Conservation (phyloP, 2,329 filamentous ascomycete genomes). For the Sporothrix humicola region DNA sequence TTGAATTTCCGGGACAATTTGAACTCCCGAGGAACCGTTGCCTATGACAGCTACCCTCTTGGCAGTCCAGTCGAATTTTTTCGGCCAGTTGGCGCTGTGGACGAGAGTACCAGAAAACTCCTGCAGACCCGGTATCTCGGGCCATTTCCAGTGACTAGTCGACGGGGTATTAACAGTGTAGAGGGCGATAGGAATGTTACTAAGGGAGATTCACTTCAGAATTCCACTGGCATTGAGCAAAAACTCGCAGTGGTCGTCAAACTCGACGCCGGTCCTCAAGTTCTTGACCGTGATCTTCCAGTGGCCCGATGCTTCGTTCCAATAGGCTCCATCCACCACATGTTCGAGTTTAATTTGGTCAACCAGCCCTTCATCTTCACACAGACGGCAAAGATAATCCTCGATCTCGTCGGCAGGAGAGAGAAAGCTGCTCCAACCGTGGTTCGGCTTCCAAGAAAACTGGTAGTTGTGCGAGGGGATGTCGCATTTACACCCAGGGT, state of each 20-base stretch:
- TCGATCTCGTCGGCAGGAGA: constrained; percentile 9
- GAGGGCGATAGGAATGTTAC: neutral
- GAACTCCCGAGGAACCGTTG: neutral
- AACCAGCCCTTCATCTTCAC: constrained; percentile 6
- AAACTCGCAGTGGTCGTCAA: constrained; percentile 10
- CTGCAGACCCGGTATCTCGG: constrained; percentile 6
- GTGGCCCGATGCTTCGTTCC: constrained; percentile 8
- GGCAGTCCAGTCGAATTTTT: neutral
- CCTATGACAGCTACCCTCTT: constrained; percentile 4
- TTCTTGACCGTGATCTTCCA: constrained; percentile 7
- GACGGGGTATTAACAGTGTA: constrained; percentile 3
- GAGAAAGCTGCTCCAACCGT: constrained; percentile 6
- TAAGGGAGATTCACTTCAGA: neutral
- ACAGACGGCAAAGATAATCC: constrained; percentile 8
- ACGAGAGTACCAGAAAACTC: constrained; percentile 8
- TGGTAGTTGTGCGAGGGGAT: constrained; percentile 9
- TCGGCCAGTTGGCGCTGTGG: constrained; percentile 4
- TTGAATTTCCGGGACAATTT: constrained; percentile 4
- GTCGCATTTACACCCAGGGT: constrained; percentile 7
- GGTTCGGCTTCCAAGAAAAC: constrained; percentile 10
- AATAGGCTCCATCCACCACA: constrained; percentile 7
- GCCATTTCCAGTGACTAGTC: constrained; percentile 10
- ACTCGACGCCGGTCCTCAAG: constrained; percentile 2
- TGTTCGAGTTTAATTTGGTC: constrained; percentile 7
- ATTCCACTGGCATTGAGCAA: constrained; percentile 11